Conservation (phyloP, 495 filamentous ascomycete genomes). For the Xylaria grammica region DNA sequence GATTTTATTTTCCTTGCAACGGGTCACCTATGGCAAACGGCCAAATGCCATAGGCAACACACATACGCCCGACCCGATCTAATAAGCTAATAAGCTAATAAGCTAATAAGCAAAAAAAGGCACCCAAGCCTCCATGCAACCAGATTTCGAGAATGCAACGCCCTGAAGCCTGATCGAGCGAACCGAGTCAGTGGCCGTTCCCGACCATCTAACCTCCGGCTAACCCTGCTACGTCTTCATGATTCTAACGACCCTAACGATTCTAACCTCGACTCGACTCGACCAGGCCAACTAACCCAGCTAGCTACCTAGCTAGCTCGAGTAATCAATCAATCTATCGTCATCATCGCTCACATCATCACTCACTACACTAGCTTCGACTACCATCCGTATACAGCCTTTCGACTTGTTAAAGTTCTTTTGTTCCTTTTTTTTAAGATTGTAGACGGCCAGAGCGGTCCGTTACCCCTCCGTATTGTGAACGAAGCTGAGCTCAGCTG, state of each 20-base stretch:
- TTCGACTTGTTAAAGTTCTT: neutral
- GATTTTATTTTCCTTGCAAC: too few species aligned
- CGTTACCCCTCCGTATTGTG: neutral
- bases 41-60: constrained; percentile 10
- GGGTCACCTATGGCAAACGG: constrained; percentile 23
- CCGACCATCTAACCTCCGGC: neutral
- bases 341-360: constrained; percentile 6
- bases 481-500: constrained; percentile 19
- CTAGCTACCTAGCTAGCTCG: too few species aligned
- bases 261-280: constrained; percentile 12
- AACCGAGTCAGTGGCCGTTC: constrained; percentile 16
- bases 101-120: neutral
- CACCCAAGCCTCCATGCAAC: constrained; percentile 9
- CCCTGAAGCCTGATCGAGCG: neutral
- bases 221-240: constrained; percentile 23
- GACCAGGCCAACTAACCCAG: too few species aligned
- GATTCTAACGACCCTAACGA: neutral
- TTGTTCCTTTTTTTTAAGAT: neutral
- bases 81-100: too few species aligned
- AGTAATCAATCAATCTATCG: constrained; percentile 7
- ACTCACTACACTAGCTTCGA: neutral
- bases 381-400: neutral
- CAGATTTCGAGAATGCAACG: constrained; percentile 11
- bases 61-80: neutral
- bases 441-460: neutral